These are phyloP conservation scores for Castanopsis chinensis DNA, from an alignment of 306 rosid genomes.

Conservation along the genomic window DNA sequence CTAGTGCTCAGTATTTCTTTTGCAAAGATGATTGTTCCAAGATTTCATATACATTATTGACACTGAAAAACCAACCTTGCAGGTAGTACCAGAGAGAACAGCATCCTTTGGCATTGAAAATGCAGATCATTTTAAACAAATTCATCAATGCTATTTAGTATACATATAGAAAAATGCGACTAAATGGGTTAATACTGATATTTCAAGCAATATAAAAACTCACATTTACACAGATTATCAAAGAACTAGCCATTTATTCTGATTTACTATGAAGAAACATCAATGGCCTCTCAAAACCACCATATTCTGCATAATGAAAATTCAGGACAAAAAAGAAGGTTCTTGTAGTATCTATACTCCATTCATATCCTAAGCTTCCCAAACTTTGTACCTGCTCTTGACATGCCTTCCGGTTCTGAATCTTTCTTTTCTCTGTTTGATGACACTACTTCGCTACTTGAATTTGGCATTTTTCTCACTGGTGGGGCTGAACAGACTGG, in stretches of 20 bases:
- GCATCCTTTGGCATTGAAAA: not conserved
- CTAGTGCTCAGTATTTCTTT: not conserved
- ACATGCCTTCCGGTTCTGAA: constrained; percentile 27
- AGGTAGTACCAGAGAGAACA: not conserved
- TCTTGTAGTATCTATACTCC: constrained; percentile 19
- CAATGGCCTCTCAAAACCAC: constrained; percentile 20
- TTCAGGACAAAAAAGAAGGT: not conserved
- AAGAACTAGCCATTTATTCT: constrained; percentile 23
- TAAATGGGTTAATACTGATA: constrained; percentile 6
- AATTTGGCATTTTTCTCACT: constrained; percentile 32
- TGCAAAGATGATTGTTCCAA: not conserved
- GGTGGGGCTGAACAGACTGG: constrained; percentile 91
- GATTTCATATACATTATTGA: not conserved
- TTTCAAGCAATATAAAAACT: constrained; percentile 1
- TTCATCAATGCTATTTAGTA: not conserved
- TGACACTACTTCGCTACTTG: constrained; percentile 25
- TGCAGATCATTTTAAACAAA: not conserved
- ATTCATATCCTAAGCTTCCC: constrained; percentile 37
- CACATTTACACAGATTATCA: constrained; percentile 19
- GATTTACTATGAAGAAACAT: constrained; percentile 17
- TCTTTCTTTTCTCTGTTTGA: constrained; percentile 33
- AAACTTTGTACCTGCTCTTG: constrained; percentile 42
- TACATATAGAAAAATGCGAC: not conserved
- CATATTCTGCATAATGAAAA: constrained; percentile 23
- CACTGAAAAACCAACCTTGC: not conserved